Evolutionary conservation across 768 basidiomycete genomes (phyloP), one percentile per base, ranked within the genome.

Genomic region (Tephrocybe sp.): DNA sequence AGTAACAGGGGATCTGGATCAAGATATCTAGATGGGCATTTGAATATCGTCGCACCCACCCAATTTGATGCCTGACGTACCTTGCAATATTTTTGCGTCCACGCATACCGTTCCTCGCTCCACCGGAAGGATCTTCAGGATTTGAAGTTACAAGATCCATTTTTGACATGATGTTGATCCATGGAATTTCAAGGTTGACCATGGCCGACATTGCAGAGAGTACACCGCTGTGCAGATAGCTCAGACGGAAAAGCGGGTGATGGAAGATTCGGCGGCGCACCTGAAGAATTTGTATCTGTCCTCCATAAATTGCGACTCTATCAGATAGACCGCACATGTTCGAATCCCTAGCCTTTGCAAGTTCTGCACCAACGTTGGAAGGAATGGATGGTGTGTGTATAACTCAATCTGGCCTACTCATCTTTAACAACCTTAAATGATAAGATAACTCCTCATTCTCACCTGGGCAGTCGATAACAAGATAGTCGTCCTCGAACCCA

Each of bases 271-370:
- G n/a, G 45, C 26, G 40, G 37, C 58, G 28, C 43, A 86, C 90
- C 89, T 89, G 71, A 99, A 99, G 72, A 97, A 99, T 64, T 99
- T 99, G 68, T 93, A 90, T 58, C 90, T 88, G 68, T 99, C 97
- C 70, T 99, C 97, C 93, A 98, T 98, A 71, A 99, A 99, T 61
- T 99, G 97, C 0, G 92, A 94, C 65, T 99, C 97, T 56, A 99
- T 85, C 36, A 99, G 81, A 66, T 98, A 99, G 25, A 84, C 85
- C 3, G 90, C 91, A 61, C 88, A 92, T n/a, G 84, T 84, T 51
- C 95, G 78, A 54, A 98, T 86, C 40, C 89, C 86, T 66, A 95
- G 77, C 43, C 85, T 78, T 59, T 79, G 70, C 55, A 93, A 68
- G 65, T 86, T 75, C 68, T 84, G 79, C n/a, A 90, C 88, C 33